These are phyloP conservation scores for Nitzschia sp. DNA, from an alignment of 108 stramenopile genomes.

Conservation along the genomic window DNA sequence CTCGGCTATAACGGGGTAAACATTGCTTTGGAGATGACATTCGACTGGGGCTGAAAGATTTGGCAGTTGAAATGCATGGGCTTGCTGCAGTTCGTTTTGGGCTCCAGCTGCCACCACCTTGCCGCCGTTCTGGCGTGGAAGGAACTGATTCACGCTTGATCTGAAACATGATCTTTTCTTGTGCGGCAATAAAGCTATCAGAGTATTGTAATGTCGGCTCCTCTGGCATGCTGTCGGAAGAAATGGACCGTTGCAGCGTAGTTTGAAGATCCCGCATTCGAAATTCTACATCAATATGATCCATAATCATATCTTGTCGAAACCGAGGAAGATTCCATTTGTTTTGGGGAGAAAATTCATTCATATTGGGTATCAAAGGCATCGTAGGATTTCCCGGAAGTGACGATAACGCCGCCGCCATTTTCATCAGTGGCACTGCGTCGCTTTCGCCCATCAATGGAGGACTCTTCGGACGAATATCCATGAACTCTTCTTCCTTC, in stretches of 20 bases:
- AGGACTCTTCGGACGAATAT: not conserved
- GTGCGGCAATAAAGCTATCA: not conserved
- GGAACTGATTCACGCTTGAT: not conserved
- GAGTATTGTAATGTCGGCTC: not conserved
- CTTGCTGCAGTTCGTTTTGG: too few relatives aligned
- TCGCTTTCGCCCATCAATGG: not conserved
- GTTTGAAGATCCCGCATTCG: not conserved
- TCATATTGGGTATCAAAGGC: not conserved
- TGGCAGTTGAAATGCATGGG: too few relatives aligned
- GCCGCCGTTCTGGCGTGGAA: not conserved
- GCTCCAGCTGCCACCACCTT: not conserved
- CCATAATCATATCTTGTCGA: slow-evolving; percentile 20
- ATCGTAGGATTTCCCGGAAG: not conserved
- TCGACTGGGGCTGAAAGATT: too few relatives aligned
- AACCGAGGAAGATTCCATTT: slow-evolving; percentile 6
- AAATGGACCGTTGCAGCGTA: not conserved
- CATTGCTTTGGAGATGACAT: not conserved
- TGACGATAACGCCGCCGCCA: not conserved
- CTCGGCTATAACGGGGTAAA: not conserved
- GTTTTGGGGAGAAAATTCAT: not conserved
- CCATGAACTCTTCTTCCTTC: slow-evolving; percentile 11
- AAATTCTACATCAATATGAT: slow-evolving; percentile 3
- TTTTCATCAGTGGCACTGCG: not conserved
- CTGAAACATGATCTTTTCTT: not conserved
- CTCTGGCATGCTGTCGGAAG: not conserved